Conservation (phyloP, 2,329 filamentous ascomycete species). For the Colletotrichum sp. region DNA sequence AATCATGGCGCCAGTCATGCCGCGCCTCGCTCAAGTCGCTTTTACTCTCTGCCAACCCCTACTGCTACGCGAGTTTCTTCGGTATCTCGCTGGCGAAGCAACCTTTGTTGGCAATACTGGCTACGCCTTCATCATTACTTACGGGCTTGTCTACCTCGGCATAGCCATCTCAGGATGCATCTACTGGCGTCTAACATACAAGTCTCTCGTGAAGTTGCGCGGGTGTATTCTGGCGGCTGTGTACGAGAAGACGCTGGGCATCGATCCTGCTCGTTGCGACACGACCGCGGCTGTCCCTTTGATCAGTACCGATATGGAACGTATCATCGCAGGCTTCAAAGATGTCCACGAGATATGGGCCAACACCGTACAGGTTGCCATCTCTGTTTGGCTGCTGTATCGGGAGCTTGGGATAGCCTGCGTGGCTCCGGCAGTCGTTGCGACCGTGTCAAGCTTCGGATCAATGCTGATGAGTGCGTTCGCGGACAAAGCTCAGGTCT, state of each 20-base stretch:
- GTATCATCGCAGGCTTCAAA: constrained; percentile 37
- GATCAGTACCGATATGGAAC: constrained; percentile 53
- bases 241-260: constrained; percentile 47
- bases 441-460: constrained; percentile 20
- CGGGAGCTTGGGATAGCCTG: constrained; percentile 26
- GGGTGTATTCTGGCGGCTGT: constrained; percentile 46
- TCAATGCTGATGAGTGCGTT: not conserved
- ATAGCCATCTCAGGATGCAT: constrained; percentile 43
- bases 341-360: constrained; percentile 47
- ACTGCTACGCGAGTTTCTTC: constrained; percentile 34
- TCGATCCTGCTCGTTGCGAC: constrained; percentile 31
- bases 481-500: constrained; percentile 10
- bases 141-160: constrained; percentile 41
- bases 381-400: constrained; percentile 53
- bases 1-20: constrained; percentile 35
- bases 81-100: constrained; percentile 25
- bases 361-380: constrained; percentile 41
- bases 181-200: constrained; percentile 33
- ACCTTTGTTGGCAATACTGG: constrained; percentile 27
- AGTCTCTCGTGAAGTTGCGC: constrained; percentile 38
- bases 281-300: constrained; percentile 45
- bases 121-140: constrained; percentile 48
- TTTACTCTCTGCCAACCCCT: constrained; percentile 45
- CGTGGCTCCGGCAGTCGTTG: constrained; percentile 30
- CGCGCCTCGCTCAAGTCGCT: constrained; percentile 30